phyloP scores from a whole-genome alignment of 768 basidiomycete genomes.

The Suillus tomentosus region DNA sequence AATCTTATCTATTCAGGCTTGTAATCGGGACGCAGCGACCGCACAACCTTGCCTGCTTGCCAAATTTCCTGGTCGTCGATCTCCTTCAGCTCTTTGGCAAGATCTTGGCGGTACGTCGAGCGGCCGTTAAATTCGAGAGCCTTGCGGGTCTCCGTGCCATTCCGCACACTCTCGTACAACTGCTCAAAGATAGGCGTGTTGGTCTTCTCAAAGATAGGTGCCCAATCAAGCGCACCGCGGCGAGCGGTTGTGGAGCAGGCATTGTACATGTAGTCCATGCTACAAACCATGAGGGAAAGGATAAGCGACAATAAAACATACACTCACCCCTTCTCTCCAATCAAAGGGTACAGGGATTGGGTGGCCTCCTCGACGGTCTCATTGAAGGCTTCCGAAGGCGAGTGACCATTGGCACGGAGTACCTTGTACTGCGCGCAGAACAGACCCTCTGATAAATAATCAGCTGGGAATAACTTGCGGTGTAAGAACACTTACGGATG shows the following conservation, averaged over 20 bases:
- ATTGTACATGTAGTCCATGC: conserved; percentile 99
- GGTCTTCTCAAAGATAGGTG: conserved; percentile 92
- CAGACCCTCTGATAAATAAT: conserved; percentile 72
- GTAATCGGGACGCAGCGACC: conserved; percentile 84
- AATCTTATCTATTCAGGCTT: conserved; percentile 54
- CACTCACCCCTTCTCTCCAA: conserved; percentile 87
- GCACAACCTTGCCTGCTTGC: conserved; percentile 94
- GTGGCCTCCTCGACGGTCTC: conserved; percentile 99
- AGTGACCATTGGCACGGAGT: conserved; percentile 94
- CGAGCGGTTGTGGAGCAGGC: conserved; percentile 99
- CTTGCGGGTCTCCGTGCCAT: conserved; percentile 97
- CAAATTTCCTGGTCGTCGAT: conserved; percentile 99
- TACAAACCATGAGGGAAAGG: conserved; percentile 32
- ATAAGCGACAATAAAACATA: conserved; percentile 2
- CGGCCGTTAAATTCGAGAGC: conserved; percentile 95
- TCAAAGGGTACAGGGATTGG: conserved; percentile 95
- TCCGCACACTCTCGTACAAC: conserved; percentile 91
- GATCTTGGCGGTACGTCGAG: conserved; percentile 88
- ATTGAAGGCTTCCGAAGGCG: conserved; percentile 98
- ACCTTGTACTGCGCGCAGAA: conserved; percentile 99
- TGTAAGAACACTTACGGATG: conserved; percentile 63
- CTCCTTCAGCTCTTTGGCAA: conserved; percentile 88
- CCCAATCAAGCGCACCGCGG: conserved; percentile 99
- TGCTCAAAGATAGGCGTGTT: conserved; percentile 94
- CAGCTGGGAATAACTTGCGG: conserved; percentile 7